Conservation (phyloP, 2,329 filamentous ascomycete genomes). For the Emergomyces orientalis region DNA sequence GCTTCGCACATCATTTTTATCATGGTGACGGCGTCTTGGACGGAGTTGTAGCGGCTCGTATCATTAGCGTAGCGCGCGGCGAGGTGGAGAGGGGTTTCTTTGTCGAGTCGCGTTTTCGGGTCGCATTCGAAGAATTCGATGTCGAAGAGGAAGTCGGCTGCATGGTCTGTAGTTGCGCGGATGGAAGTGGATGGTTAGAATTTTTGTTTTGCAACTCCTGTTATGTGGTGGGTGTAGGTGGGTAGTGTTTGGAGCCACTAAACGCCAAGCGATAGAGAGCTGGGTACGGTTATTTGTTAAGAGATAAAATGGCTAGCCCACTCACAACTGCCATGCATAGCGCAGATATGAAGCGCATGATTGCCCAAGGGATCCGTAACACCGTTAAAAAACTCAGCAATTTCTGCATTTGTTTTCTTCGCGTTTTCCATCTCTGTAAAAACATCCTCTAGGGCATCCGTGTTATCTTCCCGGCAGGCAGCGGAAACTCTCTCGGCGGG, state of each 20-base stretch:
- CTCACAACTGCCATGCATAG: slow-evolving; percentile 74
- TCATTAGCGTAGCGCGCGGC: slow-evolving; percentile 41
- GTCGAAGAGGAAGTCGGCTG: slow-evolving; percentile 40
- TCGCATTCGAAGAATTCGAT: slow-evolving; percentile 42
- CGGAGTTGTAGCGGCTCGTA: slow-evolving; percentile 25
- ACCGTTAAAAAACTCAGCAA: slow-evolving; percentile 71
- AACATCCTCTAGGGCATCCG: slow-evolving; percentile 68
- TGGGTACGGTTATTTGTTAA: no score
- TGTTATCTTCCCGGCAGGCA: slow-evolving; percentile 88
- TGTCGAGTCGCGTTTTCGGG: slow-evolving; percentile 38
- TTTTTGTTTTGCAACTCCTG: not conserved
- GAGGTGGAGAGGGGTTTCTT: slow-evolving; percentile 39
- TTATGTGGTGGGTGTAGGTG: not conserved
- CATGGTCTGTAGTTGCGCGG: slow-evolving; percentile 29
- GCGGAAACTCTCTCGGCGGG: slow-evolving; percentile 79
- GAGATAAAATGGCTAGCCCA: slow-evolving; percentile 18
- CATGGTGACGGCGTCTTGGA: slow-evolving; percentile 36
- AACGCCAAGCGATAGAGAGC: not conserved
- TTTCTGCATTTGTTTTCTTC: slow-evolving; percentile 50
- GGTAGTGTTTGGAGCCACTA: not conserved
- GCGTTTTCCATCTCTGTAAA: slow-evolving; percentile 46
- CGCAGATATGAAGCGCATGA: slow-evolving; percentile 81
- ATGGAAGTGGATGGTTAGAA: not conserved
- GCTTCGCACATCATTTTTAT: slow-evolving; percentile 43
- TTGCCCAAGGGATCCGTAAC: slow-evolving; percentile 80